phyloP scores from a whole-genome alignment of 2,329 filamentous ascomycete species.

The Fonsecaea pugnacius region DNA sequence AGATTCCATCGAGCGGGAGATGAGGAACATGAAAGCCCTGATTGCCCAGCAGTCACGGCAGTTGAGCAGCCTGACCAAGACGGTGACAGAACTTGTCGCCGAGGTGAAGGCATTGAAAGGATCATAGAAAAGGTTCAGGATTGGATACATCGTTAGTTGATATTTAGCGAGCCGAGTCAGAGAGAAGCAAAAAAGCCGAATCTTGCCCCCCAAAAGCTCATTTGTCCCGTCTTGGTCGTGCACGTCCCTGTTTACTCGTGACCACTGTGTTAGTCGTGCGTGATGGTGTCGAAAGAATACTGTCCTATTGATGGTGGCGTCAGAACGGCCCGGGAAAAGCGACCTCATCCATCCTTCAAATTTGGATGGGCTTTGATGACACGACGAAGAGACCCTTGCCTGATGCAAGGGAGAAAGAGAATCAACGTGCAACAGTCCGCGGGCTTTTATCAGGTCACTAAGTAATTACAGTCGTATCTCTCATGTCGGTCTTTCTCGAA shows the following conservation, averaged over 20 bases:
- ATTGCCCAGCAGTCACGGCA: slow-evolving; percentile 39
- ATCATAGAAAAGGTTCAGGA: slow-evolving; percentile 12
- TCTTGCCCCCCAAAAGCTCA: slow-evolving; percentile 24
- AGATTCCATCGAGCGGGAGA: slow-evolving; percentile 34
- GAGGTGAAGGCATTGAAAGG: slow-evolving; percentile 36
- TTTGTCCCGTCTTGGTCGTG: background rate
- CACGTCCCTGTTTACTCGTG: background rate
- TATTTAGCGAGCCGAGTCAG: slow-evolving; percentile 9
- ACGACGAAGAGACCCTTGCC: too few relatives aligned
- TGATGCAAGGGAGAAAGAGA: too few relatives aligned
- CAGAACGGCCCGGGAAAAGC: too few relatives aligned
- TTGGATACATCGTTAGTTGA: slow-evolving; percentile 21
- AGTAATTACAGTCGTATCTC: too few relatives aligned
- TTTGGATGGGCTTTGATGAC: too few relatives aligned
- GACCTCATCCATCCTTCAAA: too few relatives aligned
- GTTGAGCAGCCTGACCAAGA: slow-evolving; percentile 34
- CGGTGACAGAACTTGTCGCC: slow-evolving; percentile 35
- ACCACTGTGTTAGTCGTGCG: background rate
- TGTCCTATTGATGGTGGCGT: too few relatives aligned
- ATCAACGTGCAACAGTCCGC: too few relatives aligned
- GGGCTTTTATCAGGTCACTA: too few relatives aligned
- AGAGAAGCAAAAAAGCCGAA: background rate
- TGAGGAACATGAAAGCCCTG: slow-evolving; percentile 37
- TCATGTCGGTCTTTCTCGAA: too few relatives aligned
- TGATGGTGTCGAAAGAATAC: background rate